Percentiles rank a stretch among this genome's conserved stretches.
Conservation (phyloP, 352 stramenopile species). For the Aphanomyces invadans region DNA sequence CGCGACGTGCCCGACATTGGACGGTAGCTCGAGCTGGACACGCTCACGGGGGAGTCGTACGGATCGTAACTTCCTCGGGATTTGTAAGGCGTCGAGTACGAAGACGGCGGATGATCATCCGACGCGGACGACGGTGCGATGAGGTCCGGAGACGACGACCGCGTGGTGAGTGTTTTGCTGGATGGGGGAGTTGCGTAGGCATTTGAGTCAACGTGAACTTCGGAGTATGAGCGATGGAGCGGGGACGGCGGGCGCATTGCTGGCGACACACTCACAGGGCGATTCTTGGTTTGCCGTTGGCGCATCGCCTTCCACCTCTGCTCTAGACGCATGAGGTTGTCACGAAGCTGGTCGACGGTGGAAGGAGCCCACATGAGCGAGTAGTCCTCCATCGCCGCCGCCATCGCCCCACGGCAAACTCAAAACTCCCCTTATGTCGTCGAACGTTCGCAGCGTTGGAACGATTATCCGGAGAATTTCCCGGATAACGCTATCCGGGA, state of each 20-base stretch:
- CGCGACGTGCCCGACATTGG: constrained; percentile 3
- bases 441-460: background rate
- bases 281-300: background rate
- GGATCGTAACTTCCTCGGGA: background rate
- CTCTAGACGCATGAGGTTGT: constrained; percentile 14
- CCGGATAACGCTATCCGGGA: background rate
- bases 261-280: constrained; percentile 2
- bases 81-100: constrained; percentile 1
- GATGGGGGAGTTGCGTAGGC: constrained; percentile 12
- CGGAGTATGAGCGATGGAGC: constrained; percentile 8
- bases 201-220: constrained; percentile 15
- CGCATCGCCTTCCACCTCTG: constrained; percentile 23
- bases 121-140: constrained; percentile 1
- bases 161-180: background rate
- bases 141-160: constrained; percentile 2
- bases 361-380: constrained; percentile 19
- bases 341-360: constrained; percentile 10
- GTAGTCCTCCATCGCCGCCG: constrained; percentile 2
- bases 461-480: background rate
- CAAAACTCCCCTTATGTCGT: background rate
- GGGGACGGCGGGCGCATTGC: constrained; percentile 12
- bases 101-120: background rate
- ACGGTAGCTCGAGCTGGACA: background rate
- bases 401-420: background rate
- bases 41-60: constrained; percentile 1